Base-by-base conservation (phyloP, 805 yeast species). In the Suhomyces faveliae region DNA sequence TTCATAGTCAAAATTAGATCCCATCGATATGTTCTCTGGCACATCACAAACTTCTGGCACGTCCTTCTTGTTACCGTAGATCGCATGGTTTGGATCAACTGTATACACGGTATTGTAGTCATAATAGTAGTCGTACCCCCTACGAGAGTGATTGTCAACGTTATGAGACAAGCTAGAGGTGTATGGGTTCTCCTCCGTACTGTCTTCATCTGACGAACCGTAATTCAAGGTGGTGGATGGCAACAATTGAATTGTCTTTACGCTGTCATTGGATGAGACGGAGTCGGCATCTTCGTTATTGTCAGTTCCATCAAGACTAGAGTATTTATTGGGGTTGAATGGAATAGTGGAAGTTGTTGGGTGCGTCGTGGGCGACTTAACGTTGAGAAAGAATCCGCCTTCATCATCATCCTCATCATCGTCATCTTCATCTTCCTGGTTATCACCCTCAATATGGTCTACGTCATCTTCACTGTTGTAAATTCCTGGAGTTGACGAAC, bases 201-300 rank as follows among this genome's bases (percentile, higher is more conserved):
- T 82, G 46, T 78, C 80, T 49, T 79, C 84, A 45, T 79, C 83
- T 6, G 78, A 71, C 4, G 87, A 80, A 6, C 89, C 88, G 61
- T 81, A 81, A 61, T 91, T 90, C 47, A 92, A 77, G 0, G 89
- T 83, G 0, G 98, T 90, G 2, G 97, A 84, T 2, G 98, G 97
- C 45, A 92, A 68, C 39, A 82, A 73, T 30, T 89, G 89, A 53
- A 91, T 90, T 39, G 79, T 78, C 45, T 63, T 52, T 11, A 58
- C 51, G 15, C 67, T 59, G 43, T 54, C 63, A 33, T 51, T 59
- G 12, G 69, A 60, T 2, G 73, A 66, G 1, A 62, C 54, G 3
- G 72, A 58, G 5, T 61, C 70, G 12, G 66, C 56, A 43, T 63
- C 65, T 30, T 61, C 68, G 3, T 51, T 54, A 30, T 47, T 44